A percentile compares a stretch with the other conserved stretches of the same genome.
These are phyloP conservation scores for Epichloe coenophiala DNA, from an alignment of 2,329 filamentous ascomycete species.

Conservation along the genomic window DNA sequence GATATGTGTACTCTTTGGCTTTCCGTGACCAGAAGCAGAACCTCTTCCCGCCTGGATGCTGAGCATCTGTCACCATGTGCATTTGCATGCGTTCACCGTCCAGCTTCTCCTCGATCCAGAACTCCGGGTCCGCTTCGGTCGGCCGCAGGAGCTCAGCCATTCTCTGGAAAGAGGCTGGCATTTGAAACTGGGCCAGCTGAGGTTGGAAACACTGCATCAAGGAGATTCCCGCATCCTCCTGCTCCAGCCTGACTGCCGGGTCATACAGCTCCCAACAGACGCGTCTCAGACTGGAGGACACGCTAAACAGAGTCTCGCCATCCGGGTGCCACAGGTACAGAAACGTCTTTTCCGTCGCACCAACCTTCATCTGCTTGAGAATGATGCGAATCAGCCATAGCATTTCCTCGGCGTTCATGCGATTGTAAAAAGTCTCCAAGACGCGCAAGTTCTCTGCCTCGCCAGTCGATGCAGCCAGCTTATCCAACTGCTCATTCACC, in stretches of 20 bases:
- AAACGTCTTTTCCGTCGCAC: conserved; percentile 78
- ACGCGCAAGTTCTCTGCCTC: conserved; percentile 78
- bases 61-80: conserved; percentile 68
- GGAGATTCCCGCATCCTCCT: conserved; percentile 58
- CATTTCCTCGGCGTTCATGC: conserved; percentile 88
- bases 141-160: conserved; percentile 57
- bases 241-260: conserved; percentile 56
- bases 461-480: conserved; percentile 57
- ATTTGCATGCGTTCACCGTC: conserved; percentile 96
- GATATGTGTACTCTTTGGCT: conserved; percentile 88
- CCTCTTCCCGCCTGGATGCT: conserved; percentile 50
- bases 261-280: conserved; percentile 92
- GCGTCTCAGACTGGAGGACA: conserved; percentile 76
- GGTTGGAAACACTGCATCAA: conserved; percentile 96
- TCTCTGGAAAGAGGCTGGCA: conserved; percentile 60
- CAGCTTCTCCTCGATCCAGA: conserved; percentile 97
- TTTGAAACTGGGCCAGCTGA: conserved; percentile 85
- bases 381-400: conserved; percentile 93
- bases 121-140: conserved; percentile 58
- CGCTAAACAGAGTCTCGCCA: conserved; percentile 67
- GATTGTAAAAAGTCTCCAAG: conserved; percentile 69
- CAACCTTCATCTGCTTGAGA: conserved; percentile 59
- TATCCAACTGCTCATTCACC: conserved; percentile 76
- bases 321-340: conserved; percentile 73
- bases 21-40: conserved; percentile 94